Conservation (phyloP, 2,329 filamentous ascomycete genomes). For the Colletotrichum aenigma region DNA sequence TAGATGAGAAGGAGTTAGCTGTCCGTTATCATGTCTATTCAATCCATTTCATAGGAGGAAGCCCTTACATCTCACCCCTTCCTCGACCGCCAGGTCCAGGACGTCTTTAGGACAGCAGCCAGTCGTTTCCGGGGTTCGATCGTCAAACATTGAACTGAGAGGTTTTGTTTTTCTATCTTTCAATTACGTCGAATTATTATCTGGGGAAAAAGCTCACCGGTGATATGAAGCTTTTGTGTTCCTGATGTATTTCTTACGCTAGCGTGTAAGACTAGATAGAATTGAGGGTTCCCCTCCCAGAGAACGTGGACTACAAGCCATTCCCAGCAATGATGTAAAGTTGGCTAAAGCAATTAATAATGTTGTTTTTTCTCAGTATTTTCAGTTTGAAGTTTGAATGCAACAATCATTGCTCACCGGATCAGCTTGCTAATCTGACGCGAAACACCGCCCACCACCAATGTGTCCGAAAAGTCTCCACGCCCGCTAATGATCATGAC, state of each 20-base stretch:
- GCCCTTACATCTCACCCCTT: neutral
- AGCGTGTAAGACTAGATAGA: rapidly evolving
- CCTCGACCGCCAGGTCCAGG: neutral
- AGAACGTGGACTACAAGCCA: neutral
- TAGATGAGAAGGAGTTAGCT: neutral
- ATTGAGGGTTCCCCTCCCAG: rapidly evolving
- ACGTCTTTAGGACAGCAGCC: too few species aligned
- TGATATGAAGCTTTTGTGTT: too few species aligned
- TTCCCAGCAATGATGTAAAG: neutral
- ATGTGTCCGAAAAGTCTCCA: constrained; percentile 10
- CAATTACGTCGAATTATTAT: neutral
- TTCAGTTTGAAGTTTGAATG: neutral
- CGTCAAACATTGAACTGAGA: too few species aligned
- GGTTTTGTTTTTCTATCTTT: neutral
- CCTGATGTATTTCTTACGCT: neutral
- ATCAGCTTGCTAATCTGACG: neutral
- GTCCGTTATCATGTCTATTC: rapidly evolving
- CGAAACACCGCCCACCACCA: neutral
- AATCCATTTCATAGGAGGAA: neutral
- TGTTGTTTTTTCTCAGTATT: neutral
- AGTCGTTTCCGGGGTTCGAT: too few species aligned
- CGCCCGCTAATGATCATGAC: neutral
- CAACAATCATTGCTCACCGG: neutral
- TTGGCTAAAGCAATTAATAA: rapidly evolving
- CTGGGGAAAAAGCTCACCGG: too few species aligned